phyloP scores from a whole-genome alignment of 2,329 filamentous ascomycete species.

The Ophiostoma triangulosporum region DNA sequence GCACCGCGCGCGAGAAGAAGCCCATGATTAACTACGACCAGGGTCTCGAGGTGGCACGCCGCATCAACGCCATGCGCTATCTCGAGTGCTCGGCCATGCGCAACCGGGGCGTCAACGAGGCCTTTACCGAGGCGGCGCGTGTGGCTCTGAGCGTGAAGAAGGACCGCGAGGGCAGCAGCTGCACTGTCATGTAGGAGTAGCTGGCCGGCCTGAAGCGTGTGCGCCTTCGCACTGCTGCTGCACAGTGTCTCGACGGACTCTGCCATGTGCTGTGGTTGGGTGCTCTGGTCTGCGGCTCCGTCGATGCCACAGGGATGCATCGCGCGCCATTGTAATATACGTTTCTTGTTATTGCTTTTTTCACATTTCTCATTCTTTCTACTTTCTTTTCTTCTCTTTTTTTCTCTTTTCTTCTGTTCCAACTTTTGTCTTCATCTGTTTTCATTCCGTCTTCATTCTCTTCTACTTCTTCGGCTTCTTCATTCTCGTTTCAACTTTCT shows the following conservation, averaged over 20 bases:
- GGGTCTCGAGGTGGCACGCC: conserved; percentile 78
- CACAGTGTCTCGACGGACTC: not conserved
- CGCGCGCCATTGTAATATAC: too few relatives aligned
- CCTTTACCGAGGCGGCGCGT: conserved; percentile 92
- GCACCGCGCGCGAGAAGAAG: conserved; percentile 40
- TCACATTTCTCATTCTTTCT: not conserved
- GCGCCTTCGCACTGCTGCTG: not conserved
- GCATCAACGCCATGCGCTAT: conserved; percentile 86
- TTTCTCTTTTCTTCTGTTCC: not conserved
- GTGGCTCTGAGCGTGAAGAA: conserved; percentile 69
- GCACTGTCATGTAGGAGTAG: conserved; percentile 39
- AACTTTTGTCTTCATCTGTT: not conserved
- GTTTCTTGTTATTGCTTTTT: not conserved
- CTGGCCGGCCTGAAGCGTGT: not conserved
- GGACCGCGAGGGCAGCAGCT: conserved; percentile 48
- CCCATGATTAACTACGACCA: conserved; percentile 81
- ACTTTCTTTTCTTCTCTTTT: not conserved
- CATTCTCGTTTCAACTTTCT: not conserved
- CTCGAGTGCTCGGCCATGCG: conserved; percentile 97
- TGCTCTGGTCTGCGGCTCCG: not conserved
- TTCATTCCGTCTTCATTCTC: not conserved
- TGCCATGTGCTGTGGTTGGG: too few relatives aligned
- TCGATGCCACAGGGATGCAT: too few relatives aligned
- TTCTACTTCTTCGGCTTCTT: not conserved
- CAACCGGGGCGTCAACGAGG: conserved; percentile 95